phyloP scores from a whole-genome alignment of 2,329 filamentous ascomycete species.

The Colletotrichum paranaense region DNA sequence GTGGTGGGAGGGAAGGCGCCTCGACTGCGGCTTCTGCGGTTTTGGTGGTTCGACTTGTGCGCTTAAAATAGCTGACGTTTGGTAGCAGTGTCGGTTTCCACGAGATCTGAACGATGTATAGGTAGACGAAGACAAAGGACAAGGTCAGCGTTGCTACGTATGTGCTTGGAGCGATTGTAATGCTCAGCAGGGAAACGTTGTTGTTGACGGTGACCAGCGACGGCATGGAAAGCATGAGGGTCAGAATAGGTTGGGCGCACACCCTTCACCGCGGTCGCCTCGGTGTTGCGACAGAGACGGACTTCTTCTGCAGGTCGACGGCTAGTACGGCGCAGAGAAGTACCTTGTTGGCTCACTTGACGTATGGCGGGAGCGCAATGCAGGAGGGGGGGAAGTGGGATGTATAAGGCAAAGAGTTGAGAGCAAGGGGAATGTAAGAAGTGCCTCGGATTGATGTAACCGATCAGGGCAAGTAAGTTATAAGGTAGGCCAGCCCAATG shows the following conservation, averaged over 20 bases:
- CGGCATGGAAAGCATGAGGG: conserved; percentile 57
- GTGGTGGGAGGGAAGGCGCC: conserved; percentile 25
- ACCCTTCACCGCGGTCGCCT: conserved; percentile 18
- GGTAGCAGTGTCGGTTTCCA: conserved; percentile 36
- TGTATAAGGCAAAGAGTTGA: neutral
- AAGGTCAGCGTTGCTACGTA: conserved; percentile 64
- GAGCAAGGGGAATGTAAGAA: neutral
- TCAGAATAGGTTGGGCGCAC: neutral
- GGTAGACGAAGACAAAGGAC: conserved; percentile 61
- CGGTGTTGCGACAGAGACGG: conserved; percentile 26
- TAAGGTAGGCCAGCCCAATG: neutral
- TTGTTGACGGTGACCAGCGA: conserved; percentile 71
- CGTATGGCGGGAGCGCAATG: neutral
- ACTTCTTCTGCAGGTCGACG: neutral
- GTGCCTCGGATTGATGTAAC: neutral
- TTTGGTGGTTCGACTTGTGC: conserved; percentile 38
- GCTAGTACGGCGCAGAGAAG: neutral
- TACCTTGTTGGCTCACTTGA: conserved; percentile 20
- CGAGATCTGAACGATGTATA: conserved; percentile 55
- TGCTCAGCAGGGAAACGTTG: conserved; percentile 69
- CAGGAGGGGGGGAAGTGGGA: neutral
- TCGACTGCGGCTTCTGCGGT: conserved; percentile 32
- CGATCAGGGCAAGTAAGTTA: neutral
- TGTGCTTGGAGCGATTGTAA: conserved; percentile 68
- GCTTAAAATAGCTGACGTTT: conserved; percentile 38